Evolutionary conservation across 257 asterid species (phyloP), one percentile per base, ranked within the genome.

Genomic region (Fraxinus pennsylvanica): DNA sequence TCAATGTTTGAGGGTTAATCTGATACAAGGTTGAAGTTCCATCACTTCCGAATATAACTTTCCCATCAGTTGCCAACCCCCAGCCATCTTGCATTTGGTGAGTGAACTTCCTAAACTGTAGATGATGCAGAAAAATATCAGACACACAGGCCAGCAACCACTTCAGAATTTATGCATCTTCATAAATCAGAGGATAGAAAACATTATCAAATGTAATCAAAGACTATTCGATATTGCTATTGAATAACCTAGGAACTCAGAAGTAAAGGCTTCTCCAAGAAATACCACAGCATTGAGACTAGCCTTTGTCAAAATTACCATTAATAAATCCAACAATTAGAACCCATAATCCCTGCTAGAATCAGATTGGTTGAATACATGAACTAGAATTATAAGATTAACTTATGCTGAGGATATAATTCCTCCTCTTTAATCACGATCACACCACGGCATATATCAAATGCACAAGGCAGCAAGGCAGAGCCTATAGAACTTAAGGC

Each of bases 31-130:
- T 88, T 81, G 99, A 96, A 77, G 92, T 81, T 84, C 99, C 99
- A 84, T 96, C 99, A 73, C 90, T 90, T 79, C 99, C 99, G 78
- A 86, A 93, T 79, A 96, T 10, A 78, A 89, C 77, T 83, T 85
- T 81, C 67, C 92, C 99, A 80, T 96, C 91, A 61, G 96, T 96
- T 81, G 98, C 93, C 87, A 93, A 85, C 36, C 99, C 98, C 99
- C 99, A 96, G 54, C 99, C 99, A 87, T 96, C 99, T 80, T 86
- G 74, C 99, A 96, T 96, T 71, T 84, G 89, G 83, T 90, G 91
- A 45, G 86, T 81, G 73, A 93, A 96, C 70, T 67, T 85, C 74
- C 73, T 80, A 78, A 86, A 80, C 99, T 93, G 94, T 84, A 87
- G 74, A 68, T 71, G 79, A 79, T 72, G 68, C 41, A 65, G 33